phyloP scores from a whole-genome alignment of 78 protist species.

The Dictyostelium capitatum region DNA sequence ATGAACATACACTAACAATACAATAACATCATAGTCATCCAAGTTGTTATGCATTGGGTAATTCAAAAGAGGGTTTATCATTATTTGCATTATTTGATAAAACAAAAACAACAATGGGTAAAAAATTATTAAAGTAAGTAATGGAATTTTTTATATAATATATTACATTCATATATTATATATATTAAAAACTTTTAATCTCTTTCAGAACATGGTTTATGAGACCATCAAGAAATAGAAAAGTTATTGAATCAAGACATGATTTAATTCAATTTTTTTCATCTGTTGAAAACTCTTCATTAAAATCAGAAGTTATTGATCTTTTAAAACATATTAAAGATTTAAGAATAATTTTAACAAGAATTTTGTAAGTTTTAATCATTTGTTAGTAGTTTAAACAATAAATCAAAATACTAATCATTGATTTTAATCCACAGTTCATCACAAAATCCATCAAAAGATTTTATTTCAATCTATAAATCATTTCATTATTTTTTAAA shows the following conservation, averaged over 20 bases:
- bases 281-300: neutral
- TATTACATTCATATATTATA: neutral
- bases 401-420: neutral
- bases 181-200: neutral
- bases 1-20: neutral
- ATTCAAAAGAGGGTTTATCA: constrained; percentile 64
- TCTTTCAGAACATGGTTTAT: constrained; percentile 62
- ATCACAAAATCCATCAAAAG: constrained; percentile 41
- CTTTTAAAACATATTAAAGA: constrained; percentile 36
- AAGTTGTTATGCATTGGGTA: constrained; percentile 34
- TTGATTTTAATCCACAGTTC: neutral
- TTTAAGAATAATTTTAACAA: constrained; percentile 39
- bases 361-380: constrained; percentile 8
- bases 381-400: neutral
- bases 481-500: constrained; percentile 20
- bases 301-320: neutral
- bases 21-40: constrained; percentile 14
- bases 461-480: constrained; percentile 28
- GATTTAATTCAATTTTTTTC: neutral
- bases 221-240: constrained; percentile 55
- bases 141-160: neutral
- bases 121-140: constrained; percentile 29
- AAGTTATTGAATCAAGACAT: constrained; percentile 54
- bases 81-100: constrained; percentile 41
- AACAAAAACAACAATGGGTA: constrained; percentile 68